These are phyloP conservation scores for Schwanniomyces vanrijiae DNA, from an alignment of 805 yeast genomes.

Conservation along the genomic window DNA sequence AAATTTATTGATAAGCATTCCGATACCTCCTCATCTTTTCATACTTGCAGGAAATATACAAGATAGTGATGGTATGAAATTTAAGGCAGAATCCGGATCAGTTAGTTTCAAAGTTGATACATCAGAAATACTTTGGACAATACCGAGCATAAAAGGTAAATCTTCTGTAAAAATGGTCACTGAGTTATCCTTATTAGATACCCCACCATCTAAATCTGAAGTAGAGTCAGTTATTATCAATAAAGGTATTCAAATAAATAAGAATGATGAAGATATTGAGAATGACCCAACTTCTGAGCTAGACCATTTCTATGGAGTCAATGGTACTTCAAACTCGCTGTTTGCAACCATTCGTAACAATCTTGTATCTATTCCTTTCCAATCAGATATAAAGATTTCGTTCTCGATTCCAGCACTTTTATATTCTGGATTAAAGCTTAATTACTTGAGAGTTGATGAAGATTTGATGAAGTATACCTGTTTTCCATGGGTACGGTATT, in stretches of 20 bases:
- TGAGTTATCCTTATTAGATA: constrained; percentile 35
- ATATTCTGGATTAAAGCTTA: constrained; percentile 65
- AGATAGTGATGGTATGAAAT: constrained; percentile 44
- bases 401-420: constrained; percentile 49
- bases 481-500: constrained; percentile 78
- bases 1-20: constrained; percentile 29
- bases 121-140: constrained; percentile 70
- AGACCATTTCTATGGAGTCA: constrained; percentile 36
- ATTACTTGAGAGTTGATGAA: constrained; percentile 66
- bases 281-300: constrained; percentile 30
- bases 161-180: constrained; percentile 52
- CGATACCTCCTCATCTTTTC: constrained; percentile 36
- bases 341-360: constrained; percentile 14
- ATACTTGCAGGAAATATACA: constrained; percentile 12
- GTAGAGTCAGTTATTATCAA: constrained; percentile 4
- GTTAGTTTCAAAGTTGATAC: constrained; percentile 72
- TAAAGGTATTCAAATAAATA: neutral
- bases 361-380: constrained; percentile 9
- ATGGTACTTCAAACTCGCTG: constrained; percentile 31
- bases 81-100: constrained; percentile 69
- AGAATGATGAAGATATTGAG: constrained; percentile 16
- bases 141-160: constrained; percentile 66
- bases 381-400: constrained; percentile 24
- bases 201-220: neutral
- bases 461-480: constrained; percentile 59